phyloP scores from a whole-genome alignment of 2,329 filamentous ascomycete genomes.

The Aspergillus sergii region DNA sequence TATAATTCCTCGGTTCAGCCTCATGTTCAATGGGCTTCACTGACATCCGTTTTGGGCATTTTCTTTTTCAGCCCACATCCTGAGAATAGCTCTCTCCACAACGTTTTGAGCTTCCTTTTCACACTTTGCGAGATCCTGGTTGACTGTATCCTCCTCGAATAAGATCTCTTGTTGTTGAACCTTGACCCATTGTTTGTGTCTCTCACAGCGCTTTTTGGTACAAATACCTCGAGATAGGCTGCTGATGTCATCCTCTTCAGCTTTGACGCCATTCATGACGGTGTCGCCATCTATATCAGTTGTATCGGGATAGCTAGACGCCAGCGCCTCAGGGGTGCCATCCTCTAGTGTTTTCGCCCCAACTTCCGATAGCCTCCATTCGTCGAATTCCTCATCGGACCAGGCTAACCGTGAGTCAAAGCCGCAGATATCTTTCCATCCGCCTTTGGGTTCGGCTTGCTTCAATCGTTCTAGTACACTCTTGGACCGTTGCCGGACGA shows the following conservation, averaged over 20 bases:
- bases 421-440: slow-evolving; percentile 53
- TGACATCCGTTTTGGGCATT: slow-evolving; percentile 23
- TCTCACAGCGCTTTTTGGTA: slow-evolving; percentile 50
- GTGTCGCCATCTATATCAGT: slow-evolving; percentile 38
- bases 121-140: slow-evolving; percentile 41
- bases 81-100: slow-evolving; percentile 47
- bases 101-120: slow-evolving; percentile 45
- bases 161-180: slow-evolving; percentile 48
- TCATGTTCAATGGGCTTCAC: slow-evolving; percentile 7
- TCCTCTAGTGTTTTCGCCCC: slow-evolving; percentile 44
- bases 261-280: slow-evolving; percentile 35
- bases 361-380: slow-evolving; percentile 45
- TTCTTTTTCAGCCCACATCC: slow-evolving; percentile 42
- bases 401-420: slow-evolving; percentile 51
- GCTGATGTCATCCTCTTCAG: slow-evolving; percentile 32
- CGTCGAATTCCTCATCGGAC: slow-evolving; percentile 52
- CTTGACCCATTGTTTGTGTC: slow-evolving; percentile 52
- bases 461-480: slow-evolving; percentile 47
- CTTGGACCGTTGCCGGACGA: slow-evolving; percentile 47
- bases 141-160: slow-evolving; percentile 46
- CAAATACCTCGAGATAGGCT: slow-evolving; percentile 47
- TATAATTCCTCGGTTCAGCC: neutral
- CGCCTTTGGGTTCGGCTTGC: slow-evolving; percentile 47
- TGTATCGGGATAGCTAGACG: slow-evolving; percentile 25
- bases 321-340: slow-evolving; percentile 38